Conservation (phyloP, 2,329 filamentous ascomycete genomes). For the Paecilomyces sp. region DNA sequence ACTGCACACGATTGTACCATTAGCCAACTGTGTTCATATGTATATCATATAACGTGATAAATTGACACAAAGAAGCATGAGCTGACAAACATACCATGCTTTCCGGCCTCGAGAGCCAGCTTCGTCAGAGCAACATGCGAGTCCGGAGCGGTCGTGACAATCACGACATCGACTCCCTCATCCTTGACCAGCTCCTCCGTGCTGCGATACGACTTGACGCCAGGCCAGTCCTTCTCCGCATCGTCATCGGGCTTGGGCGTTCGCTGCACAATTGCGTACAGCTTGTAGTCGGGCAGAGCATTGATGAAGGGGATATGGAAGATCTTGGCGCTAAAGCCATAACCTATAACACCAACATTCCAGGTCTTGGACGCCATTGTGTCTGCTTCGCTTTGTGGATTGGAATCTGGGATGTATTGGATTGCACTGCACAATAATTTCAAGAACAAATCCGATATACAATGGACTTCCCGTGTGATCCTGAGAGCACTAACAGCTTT, state of each 20-base stretch:
- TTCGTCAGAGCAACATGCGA: constrained; percentile 62
- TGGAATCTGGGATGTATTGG: not conserved
- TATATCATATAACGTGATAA: not conserved
- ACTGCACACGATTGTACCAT: constrained; percentile 35
- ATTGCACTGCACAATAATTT: not conserved
- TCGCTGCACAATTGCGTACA: constrained; percentile 72
- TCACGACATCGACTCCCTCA: constrained; percentile 58
- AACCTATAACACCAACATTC: constrained; percentile 55
- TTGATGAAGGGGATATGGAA: constrained; percentile 78
- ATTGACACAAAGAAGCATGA: not conserved
- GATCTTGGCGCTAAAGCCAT: constrained; percentile 63
- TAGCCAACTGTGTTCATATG: not conserved
- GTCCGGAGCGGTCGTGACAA: constrained; percentile 65
- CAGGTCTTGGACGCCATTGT: constrained; percentile 39
- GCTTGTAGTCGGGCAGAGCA: constrained; percentile 55
- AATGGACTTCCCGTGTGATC: not conserved
- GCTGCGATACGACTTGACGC: constrained; percentile 57
- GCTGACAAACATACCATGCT: constrained; percentile 46
- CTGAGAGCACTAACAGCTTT: not conserved
- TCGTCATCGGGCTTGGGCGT: constrained; percentile 58
- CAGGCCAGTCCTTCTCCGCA: constrained; percentile 61
- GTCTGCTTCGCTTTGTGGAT: not conserved
- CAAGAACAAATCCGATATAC: not conserved
- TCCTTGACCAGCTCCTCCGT: constrained; percentile 60
- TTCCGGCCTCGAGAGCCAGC: constrained; percentile 59